Evolutionary conservation across 257 asterid genomes (phyloP), one percentile per base, ranked within the genome.

Genomic region (Leonotis leonurus): DNA sequence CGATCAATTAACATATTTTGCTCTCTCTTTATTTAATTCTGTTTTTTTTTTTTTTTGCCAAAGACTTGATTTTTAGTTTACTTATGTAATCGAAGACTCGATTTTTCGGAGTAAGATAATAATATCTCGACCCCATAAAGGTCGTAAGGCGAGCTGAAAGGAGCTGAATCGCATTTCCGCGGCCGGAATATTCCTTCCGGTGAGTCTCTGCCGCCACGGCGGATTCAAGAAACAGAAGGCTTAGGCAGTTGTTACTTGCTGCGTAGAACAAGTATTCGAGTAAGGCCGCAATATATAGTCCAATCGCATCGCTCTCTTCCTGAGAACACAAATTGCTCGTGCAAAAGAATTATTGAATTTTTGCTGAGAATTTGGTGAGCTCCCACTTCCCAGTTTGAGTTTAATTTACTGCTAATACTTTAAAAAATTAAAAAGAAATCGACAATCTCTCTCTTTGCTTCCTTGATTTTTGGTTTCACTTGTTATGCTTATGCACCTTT

Each of bases 351-450:
- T 62, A 17, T 21, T 61, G n/a, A n/a, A 25, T 71, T 67, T 60
- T n/a, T 12, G 40, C 65, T 63, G 68, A 13, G 29, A 17, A 67
- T 61, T 64, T 27, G 74, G 80, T 65, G 50, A 49, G 64, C 44
- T 70, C 69, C 67, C 75, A 40, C 73, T 68, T 67, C 79, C 70
- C 60, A 12, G 62, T 50, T 69, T 35, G 65, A 25, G 21, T 24
- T 18, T 53, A 30, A 24, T 64, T 46, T 16, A 33, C 54, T 33
- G 44, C n/a, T n/a, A n/a, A n/a, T 9, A 12, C 9, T 11, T 18
- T 25, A 35, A 30, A 30, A 25, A 39, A 3, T 40, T 37, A 40
- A 39, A 33, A n/a, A n/a, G n/a, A n/a, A 44, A 56, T 27, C 20
- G 54, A 33, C 52, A n/a, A 50, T 61, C 62, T 60, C 43, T n/a